Percentiles rank a stretch among this genome's conserved stretches.
These are phyloP conservation scores for Macrocystidia cucumis DNA, from an alignment of 1,284 basidiomycete genomes.

Conservation along the genomic window DNA sequence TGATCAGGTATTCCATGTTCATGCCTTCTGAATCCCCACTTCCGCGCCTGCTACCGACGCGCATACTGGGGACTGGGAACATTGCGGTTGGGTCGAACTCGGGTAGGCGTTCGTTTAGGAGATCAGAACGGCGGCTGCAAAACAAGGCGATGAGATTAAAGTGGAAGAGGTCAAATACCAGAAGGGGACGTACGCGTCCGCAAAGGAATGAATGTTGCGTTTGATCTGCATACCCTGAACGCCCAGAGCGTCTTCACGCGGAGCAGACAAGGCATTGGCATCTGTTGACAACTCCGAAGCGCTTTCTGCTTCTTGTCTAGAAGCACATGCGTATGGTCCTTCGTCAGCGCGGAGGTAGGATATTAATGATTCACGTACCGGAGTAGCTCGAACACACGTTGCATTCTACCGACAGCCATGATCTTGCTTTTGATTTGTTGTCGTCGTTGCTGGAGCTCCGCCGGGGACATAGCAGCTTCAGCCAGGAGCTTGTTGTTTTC, in stretches of 20 bases:
- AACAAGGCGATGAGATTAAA: conserved; percentile 4
- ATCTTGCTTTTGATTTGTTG: conserved; percentile 95
- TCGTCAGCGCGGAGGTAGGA: neutral
- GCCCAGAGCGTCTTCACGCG: conserved; percentile 46
- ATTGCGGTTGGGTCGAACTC: conserved; percentile 38
- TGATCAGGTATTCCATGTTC: conserved; percentile 82
- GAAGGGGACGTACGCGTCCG: conserved; percentile 73
- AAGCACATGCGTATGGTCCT: conserved; percentile 4
- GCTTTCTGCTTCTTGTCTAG: conserved; percentile 90
- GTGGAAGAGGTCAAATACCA: conserved; percentile 6
- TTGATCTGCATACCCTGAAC: conserved; percentile 60
- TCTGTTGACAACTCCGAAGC: conserved; percentile 81
- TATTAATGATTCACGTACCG: conserved; percentile 41
- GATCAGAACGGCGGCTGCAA: conserved; percentile 77
- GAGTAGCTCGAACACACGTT: conserved; percentile 82
- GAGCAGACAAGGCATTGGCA: conserved; percentile 32
- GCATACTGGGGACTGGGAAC: conserved; percentile 61
- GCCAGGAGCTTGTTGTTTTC: conserved; percentile 21
- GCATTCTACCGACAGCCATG: conserved; percentile 89
- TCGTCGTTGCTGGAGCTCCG: conserved; percentile 40
- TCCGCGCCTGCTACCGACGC: conserved; percentile 39
- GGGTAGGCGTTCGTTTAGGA: conserved; percentile 91
- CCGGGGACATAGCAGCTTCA: conserved; percentile 24
- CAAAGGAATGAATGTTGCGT: conserved; percentile 82
- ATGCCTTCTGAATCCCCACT: conserved; percentile 51